phyloP scores from a whole-genome alignment of 257 asterid species.

The Sherardia arvensis region DNA sequence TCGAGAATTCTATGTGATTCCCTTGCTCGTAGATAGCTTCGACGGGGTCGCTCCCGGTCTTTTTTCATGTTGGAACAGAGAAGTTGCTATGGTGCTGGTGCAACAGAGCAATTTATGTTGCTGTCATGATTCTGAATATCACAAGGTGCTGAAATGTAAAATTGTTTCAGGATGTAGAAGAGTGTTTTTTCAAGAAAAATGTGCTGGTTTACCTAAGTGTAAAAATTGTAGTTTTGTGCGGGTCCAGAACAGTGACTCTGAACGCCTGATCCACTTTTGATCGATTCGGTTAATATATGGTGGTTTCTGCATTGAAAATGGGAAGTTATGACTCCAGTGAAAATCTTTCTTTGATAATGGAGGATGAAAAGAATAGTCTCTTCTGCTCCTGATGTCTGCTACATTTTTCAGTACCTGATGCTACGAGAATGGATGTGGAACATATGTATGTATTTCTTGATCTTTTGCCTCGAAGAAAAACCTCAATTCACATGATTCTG shows the following conservation, averaged over 20 bases:
- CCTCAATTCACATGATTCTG: too few relatives aligned
- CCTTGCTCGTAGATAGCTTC: not conserved
- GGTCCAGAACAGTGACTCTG: not conserved
- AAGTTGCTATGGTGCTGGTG: not conserved
- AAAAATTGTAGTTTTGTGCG: too few relatives aligned
- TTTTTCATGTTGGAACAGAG: not conserved
- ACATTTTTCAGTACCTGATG: too few relatives aligned
- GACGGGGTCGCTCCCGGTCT: not conserved
- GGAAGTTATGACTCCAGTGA: not conserved
- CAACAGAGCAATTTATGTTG: not conserved
- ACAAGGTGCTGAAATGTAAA: not conserved
- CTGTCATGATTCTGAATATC: too few relatives aligned
- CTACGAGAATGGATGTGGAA: too few relatives aligned
- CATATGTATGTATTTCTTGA: too few relatives aligned
- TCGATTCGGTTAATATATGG: not conserved
- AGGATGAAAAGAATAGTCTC: not conserved
- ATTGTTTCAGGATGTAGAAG: not conserved
- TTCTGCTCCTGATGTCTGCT: not conserved
- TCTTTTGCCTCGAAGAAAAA: too few relatives aligned
- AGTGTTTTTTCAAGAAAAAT: too few relatives aligned
- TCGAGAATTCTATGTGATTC: not conserved
- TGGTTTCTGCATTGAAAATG: not conserved
- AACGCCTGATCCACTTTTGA: not conserved
- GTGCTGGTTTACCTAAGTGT: not conserved
- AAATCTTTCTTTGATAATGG: not conserved